Percentiles rank a stretch among this genome's conserved stretches.
Evolutionary conservation across 1,284 basidiomycete genomes (phyloP).

Genomic region (Stygiomarasmius scandens): DNA sequence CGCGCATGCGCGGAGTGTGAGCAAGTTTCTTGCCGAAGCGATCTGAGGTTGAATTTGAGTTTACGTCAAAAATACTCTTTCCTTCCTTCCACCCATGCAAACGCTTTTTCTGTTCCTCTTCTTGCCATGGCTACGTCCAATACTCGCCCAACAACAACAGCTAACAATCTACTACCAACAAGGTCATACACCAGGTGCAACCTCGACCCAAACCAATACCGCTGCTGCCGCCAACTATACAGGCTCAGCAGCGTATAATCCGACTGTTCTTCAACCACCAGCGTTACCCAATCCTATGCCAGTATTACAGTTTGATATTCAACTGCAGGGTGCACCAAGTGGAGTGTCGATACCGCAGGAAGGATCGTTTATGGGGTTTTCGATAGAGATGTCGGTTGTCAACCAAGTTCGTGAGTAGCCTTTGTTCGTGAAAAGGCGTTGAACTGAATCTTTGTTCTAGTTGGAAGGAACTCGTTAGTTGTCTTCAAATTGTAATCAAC

Average conservation of each 20-base stretch:
- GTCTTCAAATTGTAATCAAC: too few relatives aligned
- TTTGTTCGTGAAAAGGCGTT: background rate
- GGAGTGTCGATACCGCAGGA: conserved; percentile 41
- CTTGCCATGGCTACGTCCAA: too few relatives aligned
- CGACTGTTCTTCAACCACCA: conserved; percentile 10
- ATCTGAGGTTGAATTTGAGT: too few relatives aligned
- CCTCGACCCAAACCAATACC: conserved; percentile 2
- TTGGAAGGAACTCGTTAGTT: conserved; percentile 54
- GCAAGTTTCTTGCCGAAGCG: too few relatives aligned
- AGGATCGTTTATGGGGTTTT: conserved; percentile 57
- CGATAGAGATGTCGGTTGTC: conserved; percentile 57
- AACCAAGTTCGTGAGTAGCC: conserved; percentile 43
- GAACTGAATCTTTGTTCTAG: conserved; percentile 27
- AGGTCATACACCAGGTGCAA: conserved; percentile 1
- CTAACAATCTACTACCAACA: conserved; percentile 12
- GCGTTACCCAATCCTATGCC: conserved; percentile 11
- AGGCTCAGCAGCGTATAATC: conserved; percentile 15
- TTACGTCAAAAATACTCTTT: too few relatives aligned
- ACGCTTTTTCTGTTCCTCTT: too few relatives aligned
- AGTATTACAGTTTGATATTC: conserved; percentile 4
- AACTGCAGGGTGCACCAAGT: conserved; percentile 3
- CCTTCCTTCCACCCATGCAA: too few relatives aligned
- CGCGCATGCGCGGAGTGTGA: too few relatives aligned
- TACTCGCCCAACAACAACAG: too few relatives aligned
- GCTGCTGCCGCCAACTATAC: conserved; percentile 11